phyloP scores from a whole-genome alignment of 1,284 basidiomycete genomes.

The Entoloma clypeatum region DNA sequence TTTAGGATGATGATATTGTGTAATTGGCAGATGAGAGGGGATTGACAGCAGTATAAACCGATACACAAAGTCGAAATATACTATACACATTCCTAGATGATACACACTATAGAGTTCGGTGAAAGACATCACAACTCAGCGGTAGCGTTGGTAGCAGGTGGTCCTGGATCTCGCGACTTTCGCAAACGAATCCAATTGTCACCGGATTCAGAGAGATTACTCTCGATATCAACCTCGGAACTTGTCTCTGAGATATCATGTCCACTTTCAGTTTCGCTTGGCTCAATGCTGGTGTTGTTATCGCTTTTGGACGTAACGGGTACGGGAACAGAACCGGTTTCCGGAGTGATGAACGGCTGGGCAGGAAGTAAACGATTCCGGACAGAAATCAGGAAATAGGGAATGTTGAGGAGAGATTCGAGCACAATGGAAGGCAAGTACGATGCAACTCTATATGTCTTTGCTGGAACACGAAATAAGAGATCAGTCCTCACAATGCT shows the following conservation, averaged over 20 bases:
- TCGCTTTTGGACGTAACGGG: conserved; percentile 13
- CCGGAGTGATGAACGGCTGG: conserved; percentile 35
- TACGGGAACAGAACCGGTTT: conserved; percentile 13
- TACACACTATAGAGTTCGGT: no score
- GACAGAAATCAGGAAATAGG: conserved; percentile 57
- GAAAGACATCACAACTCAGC: background rate
- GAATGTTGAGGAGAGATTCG: conserved; percentile 61
- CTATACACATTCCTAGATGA: no score
- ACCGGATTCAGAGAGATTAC: conserved; percentile 49
- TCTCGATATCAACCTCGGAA: conserved; percentile 68
- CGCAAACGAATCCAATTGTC: conserved; percentile 69
- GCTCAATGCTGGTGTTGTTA: conserved; percentile 1
- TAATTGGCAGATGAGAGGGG: no score
- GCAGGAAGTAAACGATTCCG: conserved; percentile 56
- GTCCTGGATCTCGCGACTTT: conserved; percentile 13
- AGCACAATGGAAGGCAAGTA: conserved; percentile 63
- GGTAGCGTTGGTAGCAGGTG: background rate
- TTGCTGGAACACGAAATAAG: conserved; percentile 39
- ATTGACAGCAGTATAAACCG: no score
- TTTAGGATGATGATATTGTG: no score
- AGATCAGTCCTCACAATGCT: background rate
- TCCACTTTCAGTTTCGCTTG: conserved; percentile 18
- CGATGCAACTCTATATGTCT: conserved; percentile 65
- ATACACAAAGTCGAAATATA: no score
- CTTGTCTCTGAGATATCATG: conserved; percentile 33